Base-by-base conservation (phyloP, 495 filamentous ascomycete species). In the Antarctomyces pellizariae region DNA sequence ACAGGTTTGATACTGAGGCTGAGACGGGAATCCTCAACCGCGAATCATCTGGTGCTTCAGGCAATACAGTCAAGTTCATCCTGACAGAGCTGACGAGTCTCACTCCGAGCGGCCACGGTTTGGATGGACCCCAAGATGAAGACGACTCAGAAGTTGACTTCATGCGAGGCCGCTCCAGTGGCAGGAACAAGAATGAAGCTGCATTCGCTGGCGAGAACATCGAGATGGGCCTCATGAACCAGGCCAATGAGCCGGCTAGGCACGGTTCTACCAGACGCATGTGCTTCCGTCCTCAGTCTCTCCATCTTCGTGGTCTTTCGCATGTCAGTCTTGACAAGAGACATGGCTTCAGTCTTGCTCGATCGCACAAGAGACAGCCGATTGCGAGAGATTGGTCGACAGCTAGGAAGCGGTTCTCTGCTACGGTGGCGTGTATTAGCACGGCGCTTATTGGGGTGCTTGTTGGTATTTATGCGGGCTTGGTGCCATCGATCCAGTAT, bases 401-500 rank as follows among this genome's bases (percentile, higher is more conserved):
- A 4, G 35, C 40, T 13, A 59, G 65, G 29, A 82, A 82, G 52
- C 44, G 71, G 32, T 65, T 69, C 29, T 55, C 62, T 32, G 74
- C 75, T 4, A 45, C 52, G 0, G 59, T 77, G 38, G 59, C 69
- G n/a, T 80, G 75, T 39, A 49, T 66, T 24, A 75, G 68, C 31
- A 75, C 72, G 4, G 61, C 62, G 8, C 45, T 73, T 23, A 48
- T 78, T 32, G 75, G 75, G 2, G 47, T 72, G 9, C 53, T 77
- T 11, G 49, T 75, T 32, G 75, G 75, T 10, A 68, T 76, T 14
- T 82, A 82, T 38, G 67, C 67, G 29, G 75, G 75, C 4, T 61
- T 75, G 39, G 68, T 74, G 4, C 68, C 71, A n/a, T 57, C 63
- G 5, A 75, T 82, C 22, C 71, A 75, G 43, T 75, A 77, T 38